Base-by-base conservation (phyloP, 2,329 filamentous ascomycete genomes). In the Xylariaceae sp. region DNA sequence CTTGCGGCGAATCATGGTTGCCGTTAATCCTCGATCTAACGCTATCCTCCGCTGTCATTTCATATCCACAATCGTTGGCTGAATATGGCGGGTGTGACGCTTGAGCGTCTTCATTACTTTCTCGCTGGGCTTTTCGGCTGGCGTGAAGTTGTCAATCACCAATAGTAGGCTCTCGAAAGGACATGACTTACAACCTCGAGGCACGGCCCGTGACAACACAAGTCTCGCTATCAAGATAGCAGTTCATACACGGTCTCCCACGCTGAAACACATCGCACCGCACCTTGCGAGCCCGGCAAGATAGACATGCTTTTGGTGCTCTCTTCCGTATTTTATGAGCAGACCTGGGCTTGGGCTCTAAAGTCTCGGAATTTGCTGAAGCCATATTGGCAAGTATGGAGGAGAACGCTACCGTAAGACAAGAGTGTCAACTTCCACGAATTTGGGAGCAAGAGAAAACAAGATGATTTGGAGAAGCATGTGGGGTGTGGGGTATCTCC, bases 211-310 rank as follows among this genome's bases (percentile, higher is more conserved):
- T 75, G 51, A 75, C 69, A 45, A 78, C 64, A 58, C 74, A 74
- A 0, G 69, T 71, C 59, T 80, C 77, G 53, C 74, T 76, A 58
- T 81, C 77, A 49, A 79, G 74, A 39, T 77, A 77, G 62, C 77
- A 81, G 50, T 80, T 80, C 70, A 79, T 80, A 66, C 75, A 81
- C 6, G 78, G 79, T 26, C 72, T 69, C 3, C 77, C 77, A 52
- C 74, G 70, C 57, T 77, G 77, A 33, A 73, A 77, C 13, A 80
- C 77, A 61, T 79, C 77, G 52, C 78, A 81, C 23, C 78, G 70
- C 23, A 81, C 77, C 62, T 81, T 80, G 21, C 78, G 69, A n/a
- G 77, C 72, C 13, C 78, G 71, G 60, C 77, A 81, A n/a, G 76
- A 77, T 8, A 79, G 67, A 44, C 78, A 81, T 8, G 78, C 78